Evolutionary conservation across 1,284 basidiomycete species (phyloP).

Genomic region (Anthracocystis walkeri): DNA sequence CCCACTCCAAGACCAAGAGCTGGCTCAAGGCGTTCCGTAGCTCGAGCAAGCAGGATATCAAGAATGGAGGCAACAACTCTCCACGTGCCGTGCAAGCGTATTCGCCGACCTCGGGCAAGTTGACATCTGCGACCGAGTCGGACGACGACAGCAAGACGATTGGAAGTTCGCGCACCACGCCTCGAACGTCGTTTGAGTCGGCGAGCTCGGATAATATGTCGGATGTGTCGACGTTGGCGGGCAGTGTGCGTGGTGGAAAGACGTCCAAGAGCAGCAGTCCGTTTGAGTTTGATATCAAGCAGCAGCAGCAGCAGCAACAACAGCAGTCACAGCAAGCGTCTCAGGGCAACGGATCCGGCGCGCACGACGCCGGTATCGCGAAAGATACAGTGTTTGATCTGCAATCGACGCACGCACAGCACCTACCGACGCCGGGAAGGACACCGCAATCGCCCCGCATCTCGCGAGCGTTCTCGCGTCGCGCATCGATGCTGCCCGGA

Average conservation of each 20-base stretch:
- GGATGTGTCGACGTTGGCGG: conserved; percentile 49
- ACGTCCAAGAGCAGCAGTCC: conserved; percentile 16
- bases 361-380: conserved; percentile 47
- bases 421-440: conserved; percentile 30
- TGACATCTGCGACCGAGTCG: conserved; percentile 31
- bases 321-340: background rate
- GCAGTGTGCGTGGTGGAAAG: conserved; percentile 30
- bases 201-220: conserved; percentile 44
- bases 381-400: conserved; percentile 62
- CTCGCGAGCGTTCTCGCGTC: conserved; percentile 57
- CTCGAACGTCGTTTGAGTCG: conserved; percentile 40
- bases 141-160: conserved; percentile 53
- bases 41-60: conserved; percentile 28
- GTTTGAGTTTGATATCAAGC: conserved; percentile 51
- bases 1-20: conserved; percentile 59
- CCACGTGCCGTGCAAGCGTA: conserved; percentile 1
- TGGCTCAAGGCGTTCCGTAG: conserved; percentile 63
- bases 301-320: conserved; percentile 4
- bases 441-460: conserved; percentile 50
- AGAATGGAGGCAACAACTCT: background rate
- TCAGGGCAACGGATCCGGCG: background rate
- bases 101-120: conserved; percentile 21
- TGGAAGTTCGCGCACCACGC: conserved; percentile 35
- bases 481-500: conserved; percentile 59
- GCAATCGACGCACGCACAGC: conserved; percentile 52